Base-by-base conservation (phyloP, 495 filamentous ascomycete genomes). In the Staphylotrichum tortipilum region DNA sequence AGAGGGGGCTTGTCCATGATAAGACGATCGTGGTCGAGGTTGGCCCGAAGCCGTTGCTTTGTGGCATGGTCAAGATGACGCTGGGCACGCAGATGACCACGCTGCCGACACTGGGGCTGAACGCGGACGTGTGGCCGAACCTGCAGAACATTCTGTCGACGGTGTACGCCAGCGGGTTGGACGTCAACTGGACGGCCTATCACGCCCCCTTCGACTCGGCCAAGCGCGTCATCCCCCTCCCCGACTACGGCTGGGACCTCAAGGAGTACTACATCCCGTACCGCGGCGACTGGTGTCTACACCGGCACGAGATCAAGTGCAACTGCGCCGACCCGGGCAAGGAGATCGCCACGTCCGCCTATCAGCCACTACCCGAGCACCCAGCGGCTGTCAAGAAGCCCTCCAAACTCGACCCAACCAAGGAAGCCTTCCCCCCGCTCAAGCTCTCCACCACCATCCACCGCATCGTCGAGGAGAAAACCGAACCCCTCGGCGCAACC, bases 181-280 rank as follows among this genome's bases (percentile, higher is more conserved):
- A 81, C 17, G 59, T 90, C 46, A 64, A 77, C 59, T 94, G 85
- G 85, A 76, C 75, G 42, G 85, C 85, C 53, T 88, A 82, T 59
- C 84, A 89, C 64, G 70, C 75, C 7, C 78, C 82, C 55, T 89
- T 84, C 58, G 64, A 66, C 30, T 54, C 67, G 5, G 72, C 65
- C 11, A 77, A 78, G 31, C 66, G 72, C 17, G 72, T 88, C 7
- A 63, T 90, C 3, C 61, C 72, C 4, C 75, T 90, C 3, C 87
- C 87, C 4, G 56, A 74, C 0, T 92, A 92, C 60, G 75, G 71
- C 14, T 92, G 80, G 68, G 84, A 89, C 51, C 61, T 78, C 14
- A 90, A 88, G 71, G 78, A 83, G 46, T 87, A 88, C 61, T 90
- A 85, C 85, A 78, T 89, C n/a, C 69, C 78, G 1, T 88, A 88